Base-by-base conservation (phyloP, 2,329 filamentous ascomycete genomes). In the Gaeumannomyces sp. region DNA sequence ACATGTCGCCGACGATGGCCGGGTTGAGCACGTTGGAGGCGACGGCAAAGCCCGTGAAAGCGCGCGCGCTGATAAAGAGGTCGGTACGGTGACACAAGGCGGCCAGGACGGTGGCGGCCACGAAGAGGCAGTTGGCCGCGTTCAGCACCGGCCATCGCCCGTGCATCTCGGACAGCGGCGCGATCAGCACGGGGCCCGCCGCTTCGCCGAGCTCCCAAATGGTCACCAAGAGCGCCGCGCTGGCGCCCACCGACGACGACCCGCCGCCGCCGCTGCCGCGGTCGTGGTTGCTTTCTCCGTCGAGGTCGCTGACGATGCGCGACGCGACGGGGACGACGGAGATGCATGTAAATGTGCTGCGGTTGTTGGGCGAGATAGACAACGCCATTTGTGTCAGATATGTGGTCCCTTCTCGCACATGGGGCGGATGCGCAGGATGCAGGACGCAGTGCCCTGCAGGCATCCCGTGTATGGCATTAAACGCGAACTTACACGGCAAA, bases 181-280 rank as follows among this genome's bases (percentile, higher is more conserved):
- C 87, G 70, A 87, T 87, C 2, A 86, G 61, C 3, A 88, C 74
- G 0, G 85, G 85, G 0, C 86, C 86, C 2, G 85, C 81, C 2
- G 83, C 83, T 68, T 88, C 85, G 67, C 89, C 88, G 0, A 91
- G 80, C 66, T 92, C 84, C 80, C 89, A 89, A 66, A 91, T 85
- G 0, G 88, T 90, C 11, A 92, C 86, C 64, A 91, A 85, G 59
- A 93, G 77, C 69, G 77, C 80, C 22, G 82, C 76, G 0, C 81
- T 79, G 65, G 80, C 80, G 72, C 76, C 77, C 68, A n/a, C 75
- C 73, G 25, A 69, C 63, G 65, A 78, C 72, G 61, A 81, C 22
- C 22, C 45, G 22, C 63, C 56, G 31, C 14, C 35, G 22, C 59
- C 50, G 70, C 75, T 76, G 29, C 74, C 71, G 5, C 69, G 67